These are phyloP conservation scores for Cichorium intybus DNA, from an alignment of 140 eudicot species.

Conservation along the genomic window DNA sequence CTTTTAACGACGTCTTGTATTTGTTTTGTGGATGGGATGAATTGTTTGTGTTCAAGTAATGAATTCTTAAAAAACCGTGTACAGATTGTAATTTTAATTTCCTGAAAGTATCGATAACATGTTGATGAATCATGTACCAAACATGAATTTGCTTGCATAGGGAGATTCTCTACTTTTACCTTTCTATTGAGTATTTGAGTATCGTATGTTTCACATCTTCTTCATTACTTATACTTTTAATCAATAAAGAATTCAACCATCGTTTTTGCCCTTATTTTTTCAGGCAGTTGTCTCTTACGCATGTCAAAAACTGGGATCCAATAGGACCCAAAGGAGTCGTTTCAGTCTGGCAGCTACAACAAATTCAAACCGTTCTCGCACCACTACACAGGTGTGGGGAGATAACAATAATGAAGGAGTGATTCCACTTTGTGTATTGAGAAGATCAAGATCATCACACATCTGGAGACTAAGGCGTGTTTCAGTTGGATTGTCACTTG, in stretches of 20 bases:
- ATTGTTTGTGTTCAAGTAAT: background rate
- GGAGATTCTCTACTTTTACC: background rate
- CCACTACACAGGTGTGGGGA: conserved; percentile 82
- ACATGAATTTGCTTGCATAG: conserved; percentile 1
- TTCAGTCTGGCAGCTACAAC: conserved; percentile 95
- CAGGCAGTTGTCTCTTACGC: conserved; percentile 61
- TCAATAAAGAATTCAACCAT: background rate
- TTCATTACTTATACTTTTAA: too few species aligned
- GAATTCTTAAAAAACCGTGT: background rate
- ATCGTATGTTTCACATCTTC: background rate
- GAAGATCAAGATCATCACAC: conserved; percentile 87
- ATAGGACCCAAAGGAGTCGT: conserved; percentile 47
- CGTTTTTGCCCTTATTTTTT: background rate
- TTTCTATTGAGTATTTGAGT: too few species aligned
- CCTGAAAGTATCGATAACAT: background rate
- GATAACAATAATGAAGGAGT: conserved; percentile 52
- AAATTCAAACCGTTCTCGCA: conserved; percentile 61
- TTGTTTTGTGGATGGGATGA: too few species aligned
- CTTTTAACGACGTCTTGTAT: background rate
- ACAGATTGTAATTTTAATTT: background rate
- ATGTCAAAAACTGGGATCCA: conserved; percentile 40
- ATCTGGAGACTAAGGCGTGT: conserved; percentile 90
- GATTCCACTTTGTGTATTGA: conserved; percentile 53
- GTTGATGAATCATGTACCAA: conserved; percentile 4
- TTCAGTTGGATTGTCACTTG: conserved; percentile 72